These are phyloP conservation scores for Podila minutissima DNA, from an alignment of 192 early-diverging fungal species.

Conservation along the genomic window DNA sequence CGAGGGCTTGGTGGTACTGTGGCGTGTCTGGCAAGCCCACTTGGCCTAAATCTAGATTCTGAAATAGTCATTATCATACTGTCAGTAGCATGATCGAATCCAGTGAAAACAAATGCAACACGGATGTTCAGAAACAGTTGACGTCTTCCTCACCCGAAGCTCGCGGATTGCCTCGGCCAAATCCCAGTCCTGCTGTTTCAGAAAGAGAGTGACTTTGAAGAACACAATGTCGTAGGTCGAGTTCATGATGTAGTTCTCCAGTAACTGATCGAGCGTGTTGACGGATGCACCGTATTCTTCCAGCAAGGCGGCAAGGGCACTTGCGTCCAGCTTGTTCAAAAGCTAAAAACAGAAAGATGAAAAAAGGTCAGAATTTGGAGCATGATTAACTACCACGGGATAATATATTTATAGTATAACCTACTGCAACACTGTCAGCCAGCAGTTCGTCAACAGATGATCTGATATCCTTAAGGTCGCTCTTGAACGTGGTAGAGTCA, in stretches of 20 bases:
- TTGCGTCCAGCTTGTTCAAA: constrained; percentile 34
- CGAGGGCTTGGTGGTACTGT: constrained; percentile 38
- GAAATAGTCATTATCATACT: constrained; percentile 3
- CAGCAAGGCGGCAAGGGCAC: constrained; percentile 13
- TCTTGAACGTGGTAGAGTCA: constrained; percentile 25
- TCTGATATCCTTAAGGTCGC: constrained; percentile 31
- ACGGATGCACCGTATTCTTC: constrained; percentile 23
- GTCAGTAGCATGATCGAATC: neutral
- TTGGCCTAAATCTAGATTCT: constrained; percentile 57
- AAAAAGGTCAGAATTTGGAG: neutral
- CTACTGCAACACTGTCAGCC: constrained; percentile 30
- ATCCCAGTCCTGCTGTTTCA: constrained; percentile 47
- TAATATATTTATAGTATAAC: neutral
- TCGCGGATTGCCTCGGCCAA: constrained; percentile 48
- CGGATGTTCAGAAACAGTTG: neutral
- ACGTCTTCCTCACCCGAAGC: constrained; percentile 21
- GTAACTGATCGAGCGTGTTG: constrained; percentile 32
- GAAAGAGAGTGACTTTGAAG: constrained; percentile 58
- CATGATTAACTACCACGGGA: neutral
- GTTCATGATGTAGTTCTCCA: constrained; percentile 63
- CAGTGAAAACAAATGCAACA: too few relatives aligned
- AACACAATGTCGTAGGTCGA: constrained; percentile 63
- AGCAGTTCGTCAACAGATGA: constrained; percentile 21
- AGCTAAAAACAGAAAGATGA: constrained; percentile 13
- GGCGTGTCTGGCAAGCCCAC: constrained; percentile 54